These are phyloP conservation scores for Glebionis coronaria DNA, from an alignment of 129 eudicot genomes.

Conservation along the genomic window DNA sequence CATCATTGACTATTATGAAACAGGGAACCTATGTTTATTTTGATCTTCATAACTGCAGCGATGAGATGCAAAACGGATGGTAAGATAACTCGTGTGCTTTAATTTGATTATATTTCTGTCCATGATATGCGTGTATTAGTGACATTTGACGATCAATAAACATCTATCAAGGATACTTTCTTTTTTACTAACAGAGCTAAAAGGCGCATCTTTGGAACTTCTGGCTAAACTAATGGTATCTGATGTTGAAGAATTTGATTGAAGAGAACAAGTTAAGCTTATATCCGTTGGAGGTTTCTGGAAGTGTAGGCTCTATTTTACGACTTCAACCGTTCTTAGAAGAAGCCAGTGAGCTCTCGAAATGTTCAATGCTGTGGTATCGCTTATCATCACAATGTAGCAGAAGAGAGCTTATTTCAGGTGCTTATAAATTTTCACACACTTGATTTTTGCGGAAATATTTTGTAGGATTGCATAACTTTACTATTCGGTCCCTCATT, in stretches of 20 bases:
- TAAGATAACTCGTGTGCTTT: conserved; percentile 31
- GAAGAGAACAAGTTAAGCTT: conserved; percentile 64
- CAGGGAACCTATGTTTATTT: too few species aligned
- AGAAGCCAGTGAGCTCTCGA: conserved; percentile 77
- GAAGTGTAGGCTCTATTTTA: conserved; percentile 71
- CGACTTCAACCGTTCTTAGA: conserved; percentile 62
- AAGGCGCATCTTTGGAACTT: too few species aligned
- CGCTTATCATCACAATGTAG: conserved; percentile 86
- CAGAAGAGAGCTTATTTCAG: conserved; percentile 88
- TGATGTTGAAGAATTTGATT: conserved; percentile 60
- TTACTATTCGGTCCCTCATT: too few species aligned
- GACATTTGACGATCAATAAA: too few species aligned
- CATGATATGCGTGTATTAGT: too few species aligned
- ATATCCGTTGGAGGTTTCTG: conserved; percentile 59
- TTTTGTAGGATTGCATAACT: neutral
- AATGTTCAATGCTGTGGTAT: conserved; percentile 87
- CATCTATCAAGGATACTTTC: too few species aligned
- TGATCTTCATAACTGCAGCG: conserved; percentile 68
- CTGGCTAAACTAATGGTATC: conserved; percentile 38
- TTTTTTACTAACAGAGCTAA: too few species aligned
- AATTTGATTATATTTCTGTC: too few species aligned
- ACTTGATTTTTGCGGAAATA: neutral
- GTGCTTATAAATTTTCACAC: conserved; percentile 33
- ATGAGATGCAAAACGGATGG: conserved; percentile 94
- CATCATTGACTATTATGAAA: too few species aligned